Evolutionary conservation across 2,329 filamentous ascomycete genomes (phyloP).

Genomic region (Neurospora crassa): DNA sequence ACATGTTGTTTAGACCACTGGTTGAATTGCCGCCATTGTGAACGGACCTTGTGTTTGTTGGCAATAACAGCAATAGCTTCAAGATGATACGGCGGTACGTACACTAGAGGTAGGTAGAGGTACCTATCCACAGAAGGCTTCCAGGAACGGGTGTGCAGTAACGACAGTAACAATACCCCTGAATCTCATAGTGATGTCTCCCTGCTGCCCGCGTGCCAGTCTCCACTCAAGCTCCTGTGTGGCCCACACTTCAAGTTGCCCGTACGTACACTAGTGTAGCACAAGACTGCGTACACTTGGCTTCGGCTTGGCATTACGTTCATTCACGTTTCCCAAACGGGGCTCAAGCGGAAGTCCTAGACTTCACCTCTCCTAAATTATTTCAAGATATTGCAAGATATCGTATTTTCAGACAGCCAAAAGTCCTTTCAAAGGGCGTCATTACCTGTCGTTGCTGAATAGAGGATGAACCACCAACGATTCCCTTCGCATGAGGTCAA

Average conservation of each 20-base stretch:
- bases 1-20: not conserved
- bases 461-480: constrained; percentile 46
- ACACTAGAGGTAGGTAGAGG: too few relatives aligned
- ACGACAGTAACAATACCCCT: not conserved
- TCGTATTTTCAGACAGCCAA: not conserved
- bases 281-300: not conserved
- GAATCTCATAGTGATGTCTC: not conserved
- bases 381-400: not conserved
- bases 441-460: not conserved
- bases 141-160: not conserved
- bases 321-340: not conserved
- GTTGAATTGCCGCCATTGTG: not conserved
- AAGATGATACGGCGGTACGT: not conserved
- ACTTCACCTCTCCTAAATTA: not conserved
- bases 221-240: not conserved
- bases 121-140: not conserved
- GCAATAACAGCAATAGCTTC: not conserved
- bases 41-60: not conserved
- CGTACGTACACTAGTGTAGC: too few relatives aligned
- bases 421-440: not conserved
- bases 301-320: not conserved
- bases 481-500: constrained; percentile 52
- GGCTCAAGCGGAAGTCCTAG: not conserved
- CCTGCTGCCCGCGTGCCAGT: not conserved
- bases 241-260: not conserved